Evolutionary conservation across 306 rosid genomes (phyloP).

Genomic region (Vigna angularis): DNA sequence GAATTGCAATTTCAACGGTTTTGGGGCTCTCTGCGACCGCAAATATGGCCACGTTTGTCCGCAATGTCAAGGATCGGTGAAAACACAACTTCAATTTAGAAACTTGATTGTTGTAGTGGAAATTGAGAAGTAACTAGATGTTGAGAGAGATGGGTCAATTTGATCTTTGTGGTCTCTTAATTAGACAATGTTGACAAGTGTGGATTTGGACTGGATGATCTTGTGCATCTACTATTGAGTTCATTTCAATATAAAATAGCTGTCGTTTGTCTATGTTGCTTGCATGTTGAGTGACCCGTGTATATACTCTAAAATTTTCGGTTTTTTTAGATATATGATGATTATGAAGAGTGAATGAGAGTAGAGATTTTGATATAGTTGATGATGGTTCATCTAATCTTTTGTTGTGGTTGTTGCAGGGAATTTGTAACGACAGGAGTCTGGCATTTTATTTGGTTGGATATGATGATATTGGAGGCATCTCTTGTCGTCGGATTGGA

Average conservation of each 20-base stretch:
- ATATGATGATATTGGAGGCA: slow-evolving; percentile 91
- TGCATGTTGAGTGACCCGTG: slow-evolving; percentile 24
- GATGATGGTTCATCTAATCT: slow-evolving; percentile 44
- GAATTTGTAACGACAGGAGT: slow-evolving; percentile 76
- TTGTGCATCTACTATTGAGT: slow-evolving; percentile 6
- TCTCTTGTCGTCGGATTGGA: slow-evolving; percentile 79
- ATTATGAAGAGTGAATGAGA: slow-evolving; percentile 33
- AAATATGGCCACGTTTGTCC: neutral
- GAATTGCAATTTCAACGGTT: neutral
- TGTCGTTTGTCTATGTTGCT: neutral
- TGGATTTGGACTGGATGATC: slow-evolving; percentile 14
- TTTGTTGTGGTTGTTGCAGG: slow-evolving; percentile 65
- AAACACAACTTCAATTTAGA: neutral
- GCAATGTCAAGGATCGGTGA: neutral
- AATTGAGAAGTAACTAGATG: slow-evolving; percentile 15
- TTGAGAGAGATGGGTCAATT: slow-evolving; percentile 36
- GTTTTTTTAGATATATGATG: slow-evolving; percentile 23
- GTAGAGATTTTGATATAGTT: slow-evolving; percentile 34
- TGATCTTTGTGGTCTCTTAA: slow-evolving; percentile 3
- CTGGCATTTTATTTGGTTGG: slow-evolving; percentile 82
- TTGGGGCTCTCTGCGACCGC: neutral
- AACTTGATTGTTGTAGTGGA: neutral
- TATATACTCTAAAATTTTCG: slow-evolving; percentile 9
- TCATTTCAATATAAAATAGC: slow-evolving; percentile 13
- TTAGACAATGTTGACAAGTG: slow-evolving; percentile 1